Conservation (phyloP, 306 rosid genomes). For the Mimosa pudica region DNA sequence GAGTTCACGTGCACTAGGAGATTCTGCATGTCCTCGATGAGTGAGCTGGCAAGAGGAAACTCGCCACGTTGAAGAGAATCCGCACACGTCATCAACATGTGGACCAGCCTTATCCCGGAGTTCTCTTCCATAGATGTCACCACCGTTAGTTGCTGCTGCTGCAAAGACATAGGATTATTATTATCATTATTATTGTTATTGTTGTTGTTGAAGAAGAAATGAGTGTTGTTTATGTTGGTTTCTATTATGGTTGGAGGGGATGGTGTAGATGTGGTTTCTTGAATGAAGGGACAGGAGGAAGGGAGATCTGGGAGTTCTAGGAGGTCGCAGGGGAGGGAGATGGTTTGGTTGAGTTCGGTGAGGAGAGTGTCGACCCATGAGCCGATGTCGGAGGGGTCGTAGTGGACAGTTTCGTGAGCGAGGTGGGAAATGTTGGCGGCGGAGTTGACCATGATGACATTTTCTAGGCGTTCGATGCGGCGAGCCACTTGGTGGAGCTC, state of each 20-base stretch:
- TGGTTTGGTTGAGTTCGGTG: conserved; percentile 56
- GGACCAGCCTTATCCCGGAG: conserved; percentile 80
- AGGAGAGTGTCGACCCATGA: conserved; percentile 86
- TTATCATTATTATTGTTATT: background rate
- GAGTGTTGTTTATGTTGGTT: too few relatives aligned
- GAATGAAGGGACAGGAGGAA: background rate
- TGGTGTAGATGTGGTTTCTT: conserved; percentile 17
- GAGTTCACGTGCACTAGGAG: conserved; percentile 61
- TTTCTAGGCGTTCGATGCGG: conserved; percentile 65
- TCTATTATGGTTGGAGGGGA: too few relatives aligned
- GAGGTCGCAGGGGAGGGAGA: conserved; percentile 52
- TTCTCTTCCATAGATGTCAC: conserved; percentile 74
- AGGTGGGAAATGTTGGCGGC: conserved; percentile 60
- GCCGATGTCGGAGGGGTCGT: conserved; percentile 73
- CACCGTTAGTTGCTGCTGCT: conserved; percentile 36
- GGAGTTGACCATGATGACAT: conserved; percentile 61
- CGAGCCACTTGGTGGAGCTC: conserved; percentile 75
- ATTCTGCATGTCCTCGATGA: conserved; percentile 76
- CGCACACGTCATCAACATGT: conserved; percentile 81
- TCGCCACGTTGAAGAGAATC: conserved; percentile 78
- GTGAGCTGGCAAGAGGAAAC: conserved; percentile 63
- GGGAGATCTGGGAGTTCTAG: conserved; percentile 44
- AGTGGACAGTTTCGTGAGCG: conserved; percentile 62
- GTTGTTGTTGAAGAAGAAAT: conserved; percentile 18
- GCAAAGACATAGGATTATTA: too few relatives aligned